These are phyloP conservation scores for Pseudogymnoascus sp. DNA, from an alignment of 2,329 filamentous ascomycete genomes.

Conservation along the genomic window DNA sequence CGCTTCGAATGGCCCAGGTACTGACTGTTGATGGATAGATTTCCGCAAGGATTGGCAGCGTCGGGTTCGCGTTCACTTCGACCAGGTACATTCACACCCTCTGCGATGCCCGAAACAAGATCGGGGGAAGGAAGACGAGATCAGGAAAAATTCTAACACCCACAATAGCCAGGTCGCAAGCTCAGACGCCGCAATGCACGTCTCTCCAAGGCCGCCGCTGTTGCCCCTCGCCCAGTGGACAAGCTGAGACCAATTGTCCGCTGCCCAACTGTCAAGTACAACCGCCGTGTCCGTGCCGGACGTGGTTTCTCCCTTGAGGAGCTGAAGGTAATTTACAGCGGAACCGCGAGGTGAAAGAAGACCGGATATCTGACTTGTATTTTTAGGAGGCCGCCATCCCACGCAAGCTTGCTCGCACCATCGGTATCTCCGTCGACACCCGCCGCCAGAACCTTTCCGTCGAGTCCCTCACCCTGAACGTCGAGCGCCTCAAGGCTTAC, in stretches of 20 bases:
- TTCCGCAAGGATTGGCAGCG: conserved; percentile 99
- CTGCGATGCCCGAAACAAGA: conserved; percentile 17
- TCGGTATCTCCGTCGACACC: conserved; percentile 94
- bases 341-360: conserved; percentile 1
- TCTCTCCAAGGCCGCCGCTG: conserved; percentile 86
- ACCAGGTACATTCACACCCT: conserved; percentile 70
- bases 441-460: conserved; percentile 96
- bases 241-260: conserved; percentile 92
- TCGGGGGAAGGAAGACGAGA: conserved; percentile 14
- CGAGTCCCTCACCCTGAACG: conserved; percentile 91
- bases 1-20: conserved; percentile 22
- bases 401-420: conserved; percentile 87
- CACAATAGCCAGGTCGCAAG: conserved; percentile 84
- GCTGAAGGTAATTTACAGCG: conserved; percentile 70
- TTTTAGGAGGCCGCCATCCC: conserved; percentile 85
- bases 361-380: conserved; percentile 20
- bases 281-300: conserved; percentile 92
- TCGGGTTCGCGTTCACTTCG: conserved; percentile 98
- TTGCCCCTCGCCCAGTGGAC: conserved; percentile 96
- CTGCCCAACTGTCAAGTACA: conserved; percentile 98
- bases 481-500: conserved; percentile 97
- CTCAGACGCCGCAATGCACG: conserved; percentile 84
- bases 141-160: conserved; percentile 28
- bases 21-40: conserved; percentile 50
- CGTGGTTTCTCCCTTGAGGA: conserved; percentile 97